Conservation (phyloP, 441 rosid species). For the Omphalea diandra region DNA sequence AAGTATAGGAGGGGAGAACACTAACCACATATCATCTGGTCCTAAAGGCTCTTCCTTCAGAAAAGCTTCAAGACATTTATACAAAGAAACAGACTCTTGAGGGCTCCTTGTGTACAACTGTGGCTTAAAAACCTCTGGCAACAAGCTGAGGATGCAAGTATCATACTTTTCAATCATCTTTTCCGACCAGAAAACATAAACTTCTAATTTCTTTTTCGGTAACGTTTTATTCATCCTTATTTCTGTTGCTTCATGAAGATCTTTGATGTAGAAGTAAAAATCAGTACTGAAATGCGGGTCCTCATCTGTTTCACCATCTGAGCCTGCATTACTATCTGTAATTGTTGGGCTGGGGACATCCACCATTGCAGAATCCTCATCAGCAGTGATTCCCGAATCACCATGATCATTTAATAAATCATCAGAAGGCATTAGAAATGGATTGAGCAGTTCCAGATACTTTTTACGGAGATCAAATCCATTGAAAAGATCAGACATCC, state of each 20-base stretch:
- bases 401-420: slow-evolving; percentile 33
- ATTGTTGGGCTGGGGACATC: slow-evolving; percentile 27
- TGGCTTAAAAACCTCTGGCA: slow-evolving; percentile 52
- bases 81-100: slow-evolving; percentile 57
- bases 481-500: slow-evolving; percentile 43
- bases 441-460: slow-evolving; percentile 60
- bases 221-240: slow-evolving; percentile 47
- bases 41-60: slow-evolving; percentile 74
- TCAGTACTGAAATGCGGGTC: slow-evolving; percentile 45
- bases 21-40: slow-evolving; percentile 87
- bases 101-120: slow-evolving; percentile 38
- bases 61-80: slow-evolving; percentile 72
- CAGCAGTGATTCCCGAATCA: slow-evolving; percentile 25
- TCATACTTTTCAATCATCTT: slow-evolving; percentile 47
- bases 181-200: slow-evolving; percentile 51
- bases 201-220: slow-evolving; percentile 25
- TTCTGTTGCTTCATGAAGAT: slow-evolving; percentile 39
- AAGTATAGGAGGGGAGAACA: slow-evolving; percentile 9
- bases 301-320: slow-evolving; percentile 40
- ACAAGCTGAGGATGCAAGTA: slow-evolving; percentile 41
- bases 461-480: slow-evolving; percentile 57
- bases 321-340: slow-evolving; percentile 29
- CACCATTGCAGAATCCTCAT: slow-evolving; percentile 39
- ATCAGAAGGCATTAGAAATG: slow-evolving; percentile 52
- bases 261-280: slow-evolving; percentile 56